A percentile compares a stretch with the other conserved stretches of the same genome.
phyloP scores from a whole-genome alignment of 345 rosid genomes.

The Boechera divaricarpa region DNA sequence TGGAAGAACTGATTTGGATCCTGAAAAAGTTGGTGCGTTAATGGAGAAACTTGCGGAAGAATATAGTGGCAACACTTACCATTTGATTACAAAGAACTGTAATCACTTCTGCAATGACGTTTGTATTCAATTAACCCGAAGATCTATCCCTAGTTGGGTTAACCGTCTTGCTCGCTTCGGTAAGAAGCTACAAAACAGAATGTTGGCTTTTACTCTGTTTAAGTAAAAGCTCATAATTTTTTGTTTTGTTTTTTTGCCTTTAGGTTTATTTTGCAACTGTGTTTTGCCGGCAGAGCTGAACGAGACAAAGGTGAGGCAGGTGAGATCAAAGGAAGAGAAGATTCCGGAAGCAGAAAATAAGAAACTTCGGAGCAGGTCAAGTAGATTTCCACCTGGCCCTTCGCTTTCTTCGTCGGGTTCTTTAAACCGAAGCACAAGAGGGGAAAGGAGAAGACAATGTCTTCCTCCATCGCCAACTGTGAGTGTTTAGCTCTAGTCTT shows the following conservation, averaged over 20 bases:
- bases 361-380: constrained; percentile 73
- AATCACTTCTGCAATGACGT: constrained; percentile 94
- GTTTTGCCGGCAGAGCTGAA: constrained; percentile 86
- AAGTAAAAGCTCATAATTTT: constrained; percentile 6
- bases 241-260: not conserved
- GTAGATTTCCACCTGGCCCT: constrained; percentile 52
- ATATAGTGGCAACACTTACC: constrained; percentile 78
- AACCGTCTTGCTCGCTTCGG: constrained; percentile 99
- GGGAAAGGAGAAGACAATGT: constrained; percentile 65
- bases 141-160: constrained; percentile 90
- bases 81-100: constrained; percentile 92
- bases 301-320: constrained; percentile 69
- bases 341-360: constrained; percentile 64
- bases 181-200: constrained; percentile 44
- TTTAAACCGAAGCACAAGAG: constrained; percentile 54
- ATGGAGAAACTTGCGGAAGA: constrained; percentile 85
- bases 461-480: constrained; percentile 68
- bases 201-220: constrained; percentile 24
- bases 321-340: constrained; percentile 54
- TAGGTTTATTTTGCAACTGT: constrained; percentile 92
- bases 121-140: constrained; percentile 68
- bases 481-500: constrained; percentile 42
- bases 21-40: constrained; percentile 68
- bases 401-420: constrained; percentile 67
- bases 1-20: constrained; percentile 90